Base-by-base conservation (phyloP, 2,329 filamentous ascomycete species). In the Fusarium algeriense region DNA sequence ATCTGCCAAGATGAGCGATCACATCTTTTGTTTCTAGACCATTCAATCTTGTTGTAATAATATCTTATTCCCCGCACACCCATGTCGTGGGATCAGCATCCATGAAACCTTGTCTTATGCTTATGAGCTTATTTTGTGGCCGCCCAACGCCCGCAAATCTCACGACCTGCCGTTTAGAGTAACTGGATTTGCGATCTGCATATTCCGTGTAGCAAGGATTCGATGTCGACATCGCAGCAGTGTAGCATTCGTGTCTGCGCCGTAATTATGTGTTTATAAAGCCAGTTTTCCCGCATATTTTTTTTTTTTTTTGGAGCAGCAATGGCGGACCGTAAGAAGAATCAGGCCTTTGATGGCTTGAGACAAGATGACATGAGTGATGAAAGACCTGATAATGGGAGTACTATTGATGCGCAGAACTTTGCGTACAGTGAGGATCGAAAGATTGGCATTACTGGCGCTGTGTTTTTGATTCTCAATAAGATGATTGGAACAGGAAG, bases 401-500 rank as follows among this genome's bases (percentile, higher is more conserved):
- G 71, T 19, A 75, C 75, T 20, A 68, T 79, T 34, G 73, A 88
- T 78, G 73, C 89, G 82, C 37, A 83, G 57, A 78, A 77, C 9
- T 83, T 81, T 70, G 78, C 70, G 6, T 80, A 80, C 53, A 74
- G 78, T 1, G 84, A 85, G 3, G 80, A 81, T 52, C 78, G 83
- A 12, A 87, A 87, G 77, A 85, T 89, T 23, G 87, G 86, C 1
- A 78, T 88, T 32, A 84, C 83, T 0, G 86, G 86, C 5, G 83
- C 86, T 9, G 83, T 86, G 1, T 88, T 88, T 59, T 69, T 89
- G 41, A 88, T 89, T 41, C 69, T 88, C 20, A 89, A 89, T 64
- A 88, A 87, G 74, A 88, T 89, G 85, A 87, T 89, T 41, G 86
- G 87, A 14, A 88, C 87, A 4, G 87, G 86, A 73, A 87, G 86